A percentile compares a stretch with the other conserved stretches of the same genome.
These are phyloP conservation scores for Phoenix roebelenii DNA, from an alignment of 176 grass and related monocot species.

Conservation along the genomic window DNA sequence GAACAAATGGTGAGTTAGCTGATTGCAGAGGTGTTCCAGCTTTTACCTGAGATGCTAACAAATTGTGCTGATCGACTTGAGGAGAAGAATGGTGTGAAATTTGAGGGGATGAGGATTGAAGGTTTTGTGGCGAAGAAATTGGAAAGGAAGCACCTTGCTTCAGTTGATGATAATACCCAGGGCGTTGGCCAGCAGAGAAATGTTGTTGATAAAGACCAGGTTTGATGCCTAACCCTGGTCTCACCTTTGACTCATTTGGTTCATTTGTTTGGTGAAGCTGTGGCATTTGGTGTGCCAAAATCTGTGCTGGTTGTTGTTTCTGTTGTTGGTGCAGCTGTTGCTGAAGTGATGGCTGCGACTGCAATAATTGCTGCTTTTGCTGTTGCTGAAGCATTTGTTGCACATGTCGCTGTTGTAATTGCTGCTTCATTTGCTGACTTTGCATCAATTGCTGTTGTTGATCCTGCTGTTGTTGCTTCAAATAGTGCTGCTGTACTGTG, in stretches of 20 bases:
- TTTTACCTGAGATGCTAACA: conserved; percentile 75
- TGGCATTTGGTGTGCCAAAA: conserved; percentile 28
- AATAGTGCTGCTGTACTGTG: conserved; percentile 41
- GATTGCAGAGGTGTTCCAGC: conserved; percentile 69
- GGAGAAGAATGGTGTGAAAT: conserved; percentile 75
- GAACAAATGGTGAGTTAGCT: conserved; percentile 68
- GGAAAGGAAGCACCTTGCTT: conserved; percentile 55
- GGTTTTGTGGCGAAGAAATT: conserved; percentile 86
- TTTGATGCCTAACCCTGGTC: conserved; percentile 64
- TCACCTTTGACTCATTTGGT: conserved; percentile 56
- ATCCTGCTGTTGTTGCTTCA: conserved; percentile 45
- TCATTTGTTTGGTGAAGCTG: conserved; percentile 63
- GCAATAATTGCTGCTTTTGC: conserved; percentile 46
- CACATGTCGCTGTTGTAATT: conserved; percentile 14
- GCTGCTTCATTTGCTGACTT: conserved; percentile 50
- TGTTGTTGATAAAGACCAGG: conserved; percentile 69
- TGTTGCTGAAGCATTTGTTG: conserved; percentile 39
- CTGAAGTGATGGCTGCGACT: conserved; percentile 33
- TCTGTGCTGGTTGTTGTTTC: conserved; percentile 40
- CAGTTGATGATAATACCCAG: conserved; percentile 58
- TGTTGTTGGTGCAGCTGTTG: conserved; percentile 45
- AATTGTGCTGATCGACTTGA: conserved; percentile 78
- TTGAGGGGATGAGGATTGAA: conserved; percentile 93
- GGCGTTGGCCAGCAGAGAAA: conserved; percentile 23
- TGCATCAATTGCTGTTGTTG: conserved; percentile 59